Base-by-base conservation (phyloP, 106 monocot species). In the Amphibolis antarctica region DNA sequence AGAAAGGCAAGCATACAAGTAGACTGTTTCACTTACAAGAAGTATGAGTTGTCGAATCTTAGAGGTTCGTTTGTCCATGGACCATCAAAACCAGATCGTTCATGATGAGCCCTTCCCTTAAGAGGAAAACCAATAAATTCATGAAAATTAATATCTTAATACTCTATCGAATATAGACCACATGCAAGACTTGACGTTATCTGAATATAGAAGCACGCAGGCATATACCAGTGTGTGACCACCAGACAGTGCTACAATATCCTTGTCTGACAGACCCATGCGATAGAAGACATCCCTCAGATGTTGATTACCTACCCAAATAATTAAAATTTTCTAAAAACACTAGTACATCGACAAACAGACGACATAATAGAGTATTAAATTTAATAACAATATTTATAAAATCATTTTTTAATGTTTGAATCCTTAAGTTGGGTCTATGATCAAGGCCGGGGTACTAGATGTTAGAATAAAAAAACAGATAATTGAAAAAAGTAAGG, bases 41-140 rank as follows among this genome's bases (percentile, higher is more conserved):
- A 98, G 65, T 91, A 98, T 13, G 87, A 88, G 53, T 98, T 98
- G 64, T 98, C 98, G 55, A 98, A 98, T 69, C 87, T 91, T 31
- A 98, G 79, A 60, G 90, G 98, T 26, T 98, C 91, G 27, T 67
- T 79, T 1, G 98, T 98, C 98, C 98, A 98, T 22, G 86, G 69
- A 53, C 98, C 98, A 19, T 96, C 90, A 70, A 96, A 98, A 60
- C 98, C 98, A 25, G 98, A 91, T 59, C 98, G 84, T 44, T 98
- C 98, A 59, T 76, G 76, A 79, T 91, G 98, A 48, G 87, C 98
- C 74, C 54, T 60, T 50, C 69, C 60, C 60, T 60, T 23, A 22
- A 22, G 6, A 68, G 3, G 18, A 43, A 42, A 36, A 42, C 9
- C 23, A 60, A 60, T 17, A 61, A 18, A 4, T 12, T 17, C 20